A percentile compares a stretch with the other conserved stretches of the same genome.
phyloP scores from a whole-genome alignment of 2,329 filamentous ascomycete genomes.

The Colletotrichum acutatum region DNA sequence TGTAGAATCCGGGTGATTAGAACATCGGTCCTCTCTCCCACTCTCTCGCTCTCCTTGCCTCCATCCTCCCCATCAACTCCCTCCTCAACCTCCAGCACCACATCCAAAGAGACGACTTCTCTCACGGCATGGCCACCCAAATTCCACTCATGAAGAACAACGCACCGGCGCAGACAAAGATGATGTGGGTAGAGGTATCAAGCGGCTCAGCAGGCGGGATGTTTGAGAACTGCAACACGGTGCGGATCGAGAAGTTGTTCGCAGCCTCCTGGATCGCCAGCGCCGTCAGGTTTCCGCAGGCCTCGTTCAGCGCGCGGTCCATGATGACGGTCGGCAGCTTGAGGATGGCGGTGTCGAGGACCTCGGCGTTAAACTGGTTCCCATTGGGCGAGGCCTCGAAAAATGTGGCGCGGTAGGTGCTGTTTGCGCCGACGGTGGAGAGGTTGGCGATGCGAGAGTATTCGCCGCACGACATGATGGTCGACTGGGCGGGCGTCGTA shows the following conservation, averaged over 20 bases:
- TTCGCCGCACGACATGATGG: slow-evolving; percentile 47
- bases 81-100: neutral
- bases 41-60: neutral
- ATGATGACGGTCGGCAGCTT: slow-evolving; percentile 51
- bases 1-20: neutral
- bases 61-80: neutral
- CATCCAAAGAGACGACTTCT: neutral
- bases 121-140: slow-evolving; percentile 29
- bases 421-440: slow-evolving; percentile 56
- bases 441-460: slow-evolving; percentile 59
- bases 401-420: slow-evolving; percentile 57
- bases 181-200: neutral
- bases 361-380: slow-evolving; percentile 48
- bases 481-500: slow-evolving; percentile 3
- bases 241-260: slow-evolving; percentile 55
- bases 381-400: slow-evolving; percentile 54
- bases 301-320: slow-evolving; percentile 52
- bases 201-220: slow-evolving; percentile 35
- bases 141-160: neutral
- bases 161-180: slow-evolving; percentile 1
- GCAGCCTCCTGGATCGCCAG: slow-evolving; percentile 55
- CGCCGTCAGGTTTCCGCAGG: slow-evolving; percentile 57
- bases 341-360: slow-evolving; percentile 53
- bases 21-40: too few species aligned
- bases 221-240: slow-evolving; percentile 47